Evolutionary conservation across 306 rosid genomes (phyloP), one percentile per base, ranked within the genome.

Genomic region (Calophaca sinica): DNA sequence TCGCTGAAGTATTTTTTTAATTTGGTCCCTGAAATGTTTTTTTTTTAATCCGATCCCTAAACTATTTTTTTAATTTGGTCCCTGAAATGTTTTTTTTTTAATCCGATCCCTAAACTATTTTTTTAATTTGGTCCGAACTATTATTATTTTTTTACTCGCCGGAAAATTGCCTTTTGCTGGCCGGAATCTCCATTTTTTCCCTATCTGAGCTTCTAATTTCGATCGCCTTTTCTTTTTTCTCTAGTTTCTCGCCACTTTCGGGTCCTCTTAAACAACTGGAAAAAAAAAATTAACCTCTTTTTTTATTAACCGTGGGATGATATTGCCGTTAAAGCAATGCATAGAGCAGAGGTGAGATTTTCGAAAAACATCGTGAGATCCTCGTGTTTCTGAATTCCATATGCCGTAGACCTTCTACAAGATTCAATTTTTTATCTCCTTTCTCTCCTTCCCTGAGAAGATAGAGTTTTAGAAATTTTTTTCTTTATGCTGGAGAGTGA

Each of bases 251-350:
- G 29, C 26, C 26, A 1, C 1, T 20, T 20, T 62, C 13, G 63
- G 75, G 57, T 68, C 63, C 20, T 45, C 59, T n/a, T 20, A 74
- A 69, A 80, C 71, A 49, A 62, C 3, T 60, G 9, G 14, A 60
- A 39, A 11, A 26, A 15, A 67, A 51, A 31, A n/a, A 20, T 20
- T 4, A 51, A 49, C 79, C 79, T 81, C 50, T 28, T 41, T 36
- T n/a, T 70, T 33, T 67, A 32, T 48, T 70, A 20, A 20, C 26
- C 26, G 26, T 20, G 26, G 26, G 28, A 66, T 75, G 75, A 48
- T 66, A 69, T 80, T 70, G 13, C 45, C 58, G 33, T 55, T 28
- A 41, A 74, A 74, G 50, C 77, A 80, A 68, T 86, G 87, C 87
- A 59, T 35, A 57, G 15, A 46, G 31, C 32, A 39, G 39, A 14